A percentile compares a stretch with the other conserved stretches of the same genome.
These are phyloP conservation scores for Fagus sylvatica DNA, from an alignment of 306 rosid genomes.

Conservation along the genomic window DNA sequence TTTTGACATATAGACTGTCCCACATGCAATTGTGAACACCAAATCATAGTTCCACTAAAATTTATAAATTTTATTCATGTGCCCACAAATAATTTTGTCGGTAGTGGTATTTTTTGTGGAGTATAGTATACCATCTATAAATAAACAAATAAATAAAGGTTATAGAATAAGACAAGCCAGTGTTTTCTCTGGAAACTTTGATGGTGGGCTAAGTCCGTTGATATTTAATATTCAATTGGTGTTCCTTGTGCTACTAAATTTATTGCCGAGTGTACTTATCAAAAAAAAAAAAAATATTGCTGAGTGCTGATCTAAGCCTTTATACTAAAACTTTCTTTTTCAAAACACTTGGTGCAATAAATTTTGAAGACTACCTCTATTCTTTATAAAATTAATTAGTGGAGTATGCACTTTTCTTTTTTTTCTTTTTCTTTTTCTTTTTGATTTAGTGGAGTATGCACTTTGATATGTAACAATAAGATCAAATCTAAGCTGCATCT, in stretches of 20 bases:
- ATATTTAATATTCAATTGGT: neutral
- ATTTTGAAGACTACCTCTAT: neutral
- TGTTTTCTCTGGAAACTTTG: neutral
- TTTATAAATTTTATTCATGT: constrained; percentile 14
- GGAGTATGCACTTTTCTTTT: neutral
- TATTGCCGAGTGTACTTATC: neutral
- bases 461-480: neutral
- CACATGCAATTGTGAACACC: neutral
- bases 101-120: neutral
- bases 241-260: neutral
- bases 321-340: neutral
- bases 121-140: neutral
- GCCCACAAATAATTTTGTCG: constrained; percentile 18
- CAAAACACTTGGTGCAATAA: neutral
- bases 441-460: no score
- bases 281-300: neutral
- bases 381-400: neutral
- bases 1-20: neutral
- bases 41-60: neutral
- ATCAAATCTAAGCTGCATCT: neutral
- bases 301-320: neutral
- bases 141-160: neutral
- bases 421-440: no score
- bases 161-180: neutral
- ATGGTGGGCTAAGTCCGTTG: neutral